Evolutionary conservation across 441 rosid genomes (phyloP).

Genomic region (Codiaeum variegatum): DNA sequence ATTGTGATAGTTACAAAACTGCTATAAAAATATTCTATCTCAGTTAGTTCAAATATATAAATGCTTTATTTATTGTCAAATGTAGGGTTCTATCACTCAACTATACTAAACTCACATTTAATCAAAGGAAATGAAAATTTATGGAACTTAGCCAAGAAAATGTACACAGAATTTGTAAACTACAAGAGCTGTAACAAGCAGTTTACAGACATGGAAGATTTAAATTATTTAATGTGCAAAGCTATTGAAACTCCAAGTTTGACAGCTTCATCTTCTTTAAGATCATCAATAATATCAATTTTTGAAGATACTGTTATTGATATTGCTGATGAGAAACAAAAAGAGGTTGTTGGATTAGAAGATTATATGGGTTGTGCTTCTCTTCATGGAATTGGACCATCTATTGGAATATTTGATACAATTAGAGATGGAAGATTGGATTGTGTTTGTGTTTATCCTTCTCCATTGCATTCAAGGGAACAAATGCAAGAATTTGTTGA

Average conservation of each 20-base stretch:
- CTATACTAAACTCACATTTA: conserved; percentile 40
- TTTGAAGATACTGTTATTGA: conserved; percentile 62
- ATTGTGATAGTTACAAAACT: no score
- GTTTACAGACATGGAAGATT: conserved; percentile 65
- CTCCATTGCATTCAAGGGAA: conserved; percentile 74
- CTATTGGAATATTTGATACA: conserved; percentile 61
- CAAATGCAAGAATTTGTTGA: conserved; percentile 55
- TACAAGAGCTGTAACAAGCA: conserved; percentile 40
- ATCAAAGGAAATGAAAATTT: conserved; percentile 35
- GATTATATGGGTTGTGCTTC: conserved; percentile 72
- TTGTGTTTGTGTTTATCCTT: conserved; percentile 62
- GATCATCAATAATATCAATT: conserved; percentile 62
- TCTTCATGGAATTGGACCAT: conserved; percentile 71
- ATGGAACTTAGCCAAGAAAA: conserved; percentile 41
- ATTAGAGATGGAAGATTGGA: conserved; percentile 60
- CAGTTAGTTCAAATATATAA: no score
- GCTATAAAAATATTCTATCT: no score
- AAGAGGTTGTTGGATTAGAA: conserved; percentile 35
- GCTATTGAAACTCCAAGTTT: conserved; percentile 71
- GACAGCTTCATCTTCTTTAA: conserved; percentile 55
- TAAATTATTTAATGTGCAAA: conserved; percentile 73
- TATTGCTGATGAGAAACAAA: conserved; percentile 22
- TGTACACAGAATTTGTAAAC: conserved; percentile 28
- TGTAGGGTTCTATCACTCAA: conserved; percentile 54
- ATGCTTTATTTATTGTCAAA: no score